Base-by-base conservation (phyloP, 2,329 filamentous ascomycete genomes). In the Hypocrella siamensis region DNA sequence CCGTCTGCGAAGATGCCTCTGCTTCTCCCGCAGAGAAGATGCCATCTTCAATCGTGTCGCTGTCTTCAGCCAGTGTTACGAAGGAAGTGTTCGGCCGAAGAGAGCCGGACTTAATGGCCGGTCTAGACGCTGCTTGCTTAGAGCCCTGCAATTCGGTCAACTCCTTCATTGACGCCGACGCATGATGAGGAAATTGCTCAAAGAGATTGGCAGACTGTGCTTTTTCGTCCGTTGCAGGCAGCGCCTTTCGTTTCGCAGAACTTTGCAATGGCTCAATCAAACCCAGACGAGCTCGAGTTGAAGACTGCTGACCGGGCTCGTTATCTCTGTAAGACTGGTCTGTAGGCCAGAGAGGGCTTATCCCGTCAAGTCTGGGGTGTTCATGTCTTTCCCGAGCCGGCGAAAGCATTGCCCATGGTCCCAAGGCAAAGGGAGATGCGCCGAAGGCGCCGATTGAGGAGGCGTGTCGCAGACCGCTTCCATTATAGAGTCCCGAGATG, bases 331-430 rank as follows among this genome's bases (percentile, higher is more conserved):
- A 45, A 3, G 38, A 38, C 19, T 40, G 38, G 22, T 33, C 31
- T 2, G 46, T 41, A 10, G 49, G 46, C 52, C 54, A 56, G 21
- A 55, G 53, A 3, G 54, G 56, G n/a, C 33, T 44, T 17, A 45
- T 25, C 2, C 46, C 43, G 18, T 40, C 44, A 37, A 53, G 40
- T 15, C 43, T 39, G 16, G 53, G 45, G 38, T 48, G 44, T n/a
- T 52, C 35, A 38, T 53, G 49, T 44, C 51, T 43, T 40, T 53
- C 42, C 5, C 34, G 40, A 15, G 35, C 15, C 17, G 30, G 38
- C 3, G 37, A 35, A 4, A 39, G 28, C 15, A 40, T 32, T 15
- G 35, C 35, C 30, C 35, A 34, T 16, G 27, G 32, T 10, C 38
- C 38, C 26, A 45, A 38, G 3, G 41, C 34, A 15, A 42, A 36